Conservation (phyloP, 345 rosid genomes). For the Brassica nigra region DNA sequence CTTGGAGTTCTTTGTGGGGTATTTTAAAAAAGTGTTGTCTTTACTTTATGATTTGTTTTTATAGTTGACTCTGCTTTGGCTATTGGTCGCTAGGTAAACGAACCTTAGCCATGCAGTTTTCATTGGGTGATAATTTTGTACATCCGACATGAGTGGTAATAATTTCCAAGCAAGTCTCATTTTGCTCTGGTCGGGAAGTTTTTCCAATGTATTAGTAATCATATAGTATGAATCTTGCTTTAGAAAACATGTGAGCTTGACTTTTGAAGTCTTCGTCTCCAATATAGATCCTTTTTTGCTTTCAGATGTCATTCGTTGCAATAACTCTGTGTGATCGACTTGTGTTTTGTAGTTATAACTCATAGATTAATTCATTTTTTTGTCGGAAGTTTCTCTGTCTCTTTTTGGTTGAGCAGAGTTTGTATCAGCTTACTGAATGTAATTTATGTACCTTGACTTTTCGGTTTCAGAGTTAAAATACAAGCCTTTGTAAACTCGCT, state of each 20-base stretch:
- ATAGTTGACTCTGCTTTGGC: background rate
- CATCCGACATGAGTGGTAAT: slow-evolving; percentile 15
- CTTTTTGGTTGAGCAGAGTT: too few relatives aligned
- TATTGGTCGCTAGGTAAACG: background rate
- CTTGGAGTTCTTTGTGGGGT: background rate
- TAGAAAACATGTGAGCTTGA: background rate
- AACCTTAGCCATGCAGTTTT: background rate
- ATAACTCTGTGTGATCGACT: too few relatives aligned
- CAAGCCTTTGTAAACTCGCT: too few relatives aligned
- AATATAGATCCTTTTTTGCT: too few relatives aligned
- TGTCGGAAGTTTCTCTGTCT: background rate
- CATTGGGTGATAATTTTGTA: background rate
- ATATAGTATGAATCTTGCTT: too few relatives aligned
- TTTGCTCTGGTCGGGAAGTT: background rate
- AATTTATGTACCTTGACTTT: too few relatives aligned
- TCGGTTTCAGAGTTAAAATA: too few relatives aligned
- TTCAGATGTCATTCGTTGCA: too few relatives aligned
- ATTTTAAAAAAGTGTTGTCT: background rate
- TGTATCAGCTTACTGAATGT: too few relatives aligned
- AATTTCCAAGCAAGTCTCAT: slow-evolving; percentile 23
- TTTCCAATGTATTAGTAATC: too few relatives aligned
- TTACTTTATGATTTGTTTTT: too few relatives aligned
- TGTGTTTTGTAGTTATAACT: background rate
- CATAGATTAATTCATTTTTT: background rate
- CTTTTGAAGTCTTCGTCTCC: background rate